Evolutionary conservation across 1,284 basidiomycete genomes (phyloP).

Genomic region (Rhizoctonia solani): DNA sequence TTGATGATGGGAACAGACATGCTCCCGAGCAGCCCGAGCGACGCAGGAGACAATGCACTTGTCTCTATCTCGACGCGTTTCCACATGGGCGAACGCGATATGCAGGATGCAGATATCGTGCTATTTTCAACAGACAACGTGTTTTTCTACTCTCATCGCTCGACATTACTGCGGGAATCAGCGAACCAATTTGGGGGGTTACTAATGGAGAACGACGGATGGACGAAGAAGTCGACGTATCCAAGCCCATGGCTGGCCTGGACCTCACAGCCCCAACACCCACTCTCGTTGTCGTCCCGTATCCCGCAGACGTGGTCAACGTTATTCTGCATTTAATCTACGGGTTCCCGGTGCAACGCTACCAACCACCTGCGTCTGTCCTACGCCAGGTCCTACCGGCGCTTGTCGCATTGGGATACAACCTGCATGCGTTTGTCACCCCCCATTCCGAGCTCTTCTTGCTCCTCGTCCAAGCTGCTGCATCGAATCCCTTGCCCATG

Average conservation of each 20-base stretch:
- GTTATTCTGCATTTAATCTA: slow-evolving; percentile 35
- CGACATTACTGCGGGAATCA: slow-evolving; percentile 11
- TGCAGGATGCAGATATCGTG: slow-evolving; percentile 35
- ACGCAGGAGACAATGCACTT: slow-evolving; percentile 5
- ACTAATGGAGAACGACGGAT: background rate
- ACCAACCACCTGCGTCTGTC: slow-evolving; percentile 6
- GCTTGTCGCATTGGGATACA: slow-evolving; percentile 15
- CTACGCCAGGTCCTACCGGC: slow-evolving; percentile 19
- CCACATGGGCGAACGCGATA: slow-evolving; percentile 29
- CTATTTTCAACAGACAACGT: slow-evolving; percentile 33
- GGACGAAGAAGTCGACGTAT: slow-evolving; percentile 14
- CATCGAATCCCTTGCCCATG: slow-evolving; percentile 21
- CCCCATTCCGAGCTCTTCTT: slow-evolving; percentile 29
- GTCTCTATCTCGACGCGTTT: slow-evolving; percentile 34
- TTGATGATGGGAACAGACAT: background rate
- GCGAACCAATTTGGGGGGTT: slow-evolving; percentile 5
- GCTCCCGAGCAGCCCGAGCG: no score
- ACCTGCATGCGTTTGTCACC: slow-evolving; percentile 16
- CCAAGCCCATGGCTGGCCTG: slow-evolving; percentile 11
- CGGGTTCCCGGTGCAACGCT: slow-evolving; percentile 18
- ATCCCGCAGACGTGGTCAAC: slow-evolving; percentile 34
- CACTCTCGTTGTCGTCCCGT: slow-evolving; percentile 9
- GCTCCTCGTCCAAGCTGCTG: slow-evolving; percentile 18
- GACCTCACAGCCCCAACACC: slow-evolving; percentile 6
- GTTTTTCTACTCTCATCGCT: slow-evolving; percentile 33